These are phyloP conservation scores for Lecanicillium sp. DNA, from an alignment of 2,329 filamentous ascomycete species.

Conservation along the genomic window DNA sequence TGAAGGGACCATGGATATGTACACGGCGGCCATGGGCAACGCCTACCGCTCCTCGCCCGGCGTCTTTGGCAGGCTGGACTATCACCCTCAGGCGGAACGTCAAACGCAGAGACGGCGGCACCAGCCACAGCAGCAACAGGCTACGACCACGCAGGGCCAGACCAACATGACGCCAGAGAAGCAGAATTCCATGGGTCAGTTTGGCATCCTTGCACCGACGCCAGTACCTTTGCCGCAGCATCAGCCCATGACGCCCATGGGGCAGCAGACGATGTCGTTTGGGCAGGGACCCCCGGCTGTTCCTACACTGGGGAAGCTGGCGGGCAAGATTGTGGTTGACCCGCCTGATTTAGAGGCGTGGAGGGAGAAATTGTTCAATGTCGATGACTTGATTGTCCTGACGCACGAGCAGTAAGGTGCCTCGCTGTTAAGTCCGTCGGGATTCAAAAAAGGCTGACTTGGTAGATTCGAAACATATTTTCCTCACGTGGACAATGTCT, in stretches of 20 bases:
- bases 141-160: background rate
- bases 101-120: slow-evolving; percentile 4
- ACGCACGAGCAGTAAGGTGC: slow-evolving; percentile 68
- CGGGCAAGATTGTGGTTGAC: slow-evolving; percentile 50
- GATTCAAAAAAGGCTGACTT: too few species aligned
- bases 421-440: too few species aligned
- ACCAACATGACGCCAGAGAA: too few species aligned
- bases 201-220: slow-evolving; percentile 35
- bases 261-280: slow-evolving; percentile 2
- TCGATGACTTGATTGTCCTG: slow-evolving; percentile 64
- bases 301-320: slow-evolving; percentile 33
- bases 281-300: slow-evolving; percentile 13
- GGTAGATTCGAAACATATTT: slow-evolving; percentile 70
- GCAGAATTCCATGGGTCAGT: slow-evolving; percentile 24
- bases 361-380: slow-evolving; percentile 65
- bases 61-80: slow-evolving; percentile 6
- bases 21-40: background rate
- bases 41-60: slow-evolving; percentile 2
- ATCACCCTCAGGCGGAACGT: slow-evolving; percentile 3
- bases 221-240: slow-evolving; percentile 11
- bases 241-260: slow-evolving; percentile 1
- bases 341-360: slow-evolving; percentile 61
- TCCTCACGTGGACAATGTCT: slow-evolving; percentile 76
- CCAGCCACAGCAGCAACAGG: slow-evolving; percentile 7
- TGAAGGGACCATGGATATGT: slow-evolving; percentile 2